Evolutionary conservation across 2,329 filamentous ascomycete genomes (phyloP), one percentile per base, ranked within the genome.

Genomic region (Neofusicoccum ribis): DNA sequence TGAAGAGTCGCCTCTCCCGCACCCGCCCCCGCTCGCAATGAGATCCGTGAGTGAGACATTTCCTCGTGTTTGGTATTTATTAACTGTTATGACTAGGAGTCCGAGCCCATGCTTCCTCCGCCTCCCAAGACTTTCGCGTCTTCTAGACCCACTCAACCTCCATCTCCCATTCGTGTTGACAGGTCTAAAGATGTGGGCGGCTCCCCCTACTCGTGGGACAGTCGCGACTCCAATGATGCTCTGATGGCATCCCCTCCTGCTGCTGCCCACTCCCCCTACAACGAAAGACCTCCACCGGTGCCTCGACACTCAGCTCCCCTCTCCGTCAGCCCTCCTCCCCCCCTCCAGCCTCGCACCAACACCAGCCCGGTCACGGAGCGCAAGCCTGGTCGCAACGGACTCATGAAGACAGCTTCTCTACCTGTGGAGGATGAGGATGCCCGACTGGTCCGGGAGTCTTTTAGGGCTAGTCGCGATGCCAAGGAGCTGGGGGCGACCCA

Each of bases 141-240:
- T 46, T 41, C 51, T 37, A 46, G 36, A 51, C 63, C 63, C 36
- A 50, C 44, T 14, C 34, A 49, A 23, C 63, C 63, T 59, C 34
- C 63, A 34, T 59, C 54, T 37, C 63, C 63, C 44, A 56, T 65
- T 43, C 52, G 54, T 43, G 63, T 65, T 34, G 63, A 49, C 14
- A 43, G 46, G 36, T 36, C 20, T 68, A 76, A 76, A 63, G 72
- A 79, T 36, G 74, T 83, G 17, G 81, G 83, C 62, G 74, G 79
- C 17, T 82, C 83, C 15, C 81, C 82, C 62, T 81, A 81, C 68
- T 85, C 84, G 34, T 84, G 81, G 81, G 80, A 79, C 62, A 85
- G 83, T 69, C 81, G 80, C 61, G 79, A 80, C 59, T 85, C 83
- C 2, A 77, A 77, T 62, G 83, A 86, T 61, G 80, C 80, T 39